Evolutionary conservation across 371 early-diverging fungal species (phyloP).

Genomic region (Mucor saturninus): DNA sequence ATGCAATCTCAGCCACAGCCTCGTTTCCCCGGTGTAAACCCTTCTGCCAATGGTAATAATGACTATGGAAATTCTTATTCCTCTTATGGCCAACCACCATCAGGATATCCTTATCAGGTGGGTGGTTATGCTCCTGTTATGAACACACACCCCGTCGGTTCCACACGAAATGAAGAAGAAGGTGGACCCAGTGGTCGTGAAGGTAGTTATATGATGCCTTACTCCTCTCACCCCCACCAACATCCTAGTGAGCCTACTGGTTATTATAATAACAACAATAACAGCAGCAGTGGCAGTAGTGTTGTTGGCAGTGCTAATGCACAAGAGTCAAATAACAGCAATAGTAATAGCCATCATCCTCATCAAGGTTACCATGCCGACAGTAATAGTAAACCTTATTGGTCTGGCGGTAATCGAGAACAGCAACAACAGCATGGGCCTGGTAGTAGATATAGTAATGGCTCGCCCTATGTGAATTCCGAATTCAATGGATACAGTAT

Average conservation of each 20-base stretch:
- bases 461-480: constrained; percentile 7
- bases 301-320: too few species aligned
- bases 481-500: constrained; percentile 25
- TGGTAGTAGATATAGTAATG: constrained; percentile 8
- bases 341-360: too few species aligned
- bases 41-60: not conserved
- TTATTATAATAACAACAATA: not conserved
- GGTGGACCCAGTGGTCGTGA: constrained; percentile 6
- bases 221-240: constrained; percentile 12
- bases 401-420: constrained; percentile 1
- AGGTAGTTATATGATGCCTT: constrained; percentile 26
- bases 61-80: constrained; percentile 20
- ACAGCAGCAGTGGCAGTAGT: too few species aligned
- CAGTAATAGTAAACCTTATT: constrained; percentile 7
- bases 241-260: not conserved
- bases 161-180: constrained; percentile 21
- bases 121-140: constrained; percentile 13
- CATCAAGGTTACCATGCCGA: not conserved
- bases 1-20: constrained; percentile 17
- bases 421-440: constrained; percentile 3
- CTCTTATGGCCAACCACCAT: constrained; percentile 17
- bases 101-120: constrained; percentile 21
- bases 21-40: constrained; percentile 1
- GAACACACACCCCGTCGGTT: constrained; percentile 8
- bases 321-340: too few species aligned